Evolutionary conservation across 805 yeast genomes (phyloP).

Genomic region (Myxozyma mucilagina): DNA sequence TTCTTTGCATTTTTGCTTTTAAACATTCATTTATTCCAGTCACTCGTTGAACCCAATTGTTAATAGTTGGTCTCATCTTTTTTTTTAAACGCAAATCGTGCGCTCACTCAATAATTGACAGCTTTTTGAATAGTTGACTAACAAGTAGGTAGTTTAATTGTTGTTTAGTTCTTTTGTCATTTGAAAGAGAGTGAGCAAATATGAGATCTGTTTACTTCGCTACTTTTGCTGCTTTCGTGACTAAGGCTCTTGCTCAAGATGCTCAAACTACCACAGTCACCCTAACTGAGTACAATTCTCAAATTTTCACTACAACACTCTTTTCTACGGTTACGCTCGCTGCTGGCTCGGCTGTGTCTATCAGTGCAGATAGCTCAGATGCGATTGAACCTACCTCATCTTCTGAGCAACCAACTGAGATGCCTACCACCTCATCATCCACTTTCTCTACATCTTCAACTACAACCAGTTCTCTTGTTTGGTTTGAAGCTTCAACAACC

Average conservation of each 20-base stretch:
- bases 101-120: too few relatives aligned
- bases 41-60: too few relatives aligned
- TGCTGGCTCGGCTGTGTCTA: not conserved
- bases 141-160: too few relatives aligned
- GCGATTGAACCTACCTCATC: not conserved
- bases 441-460: not conserved
- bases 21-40: too few relatives aligned
- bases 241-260: not conserved
- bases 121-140: too few relatives aligned
- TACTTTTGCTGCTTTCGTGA: not conserved
- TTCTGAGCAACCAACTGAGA: not conserved
- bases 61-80: too few relatives aligned
- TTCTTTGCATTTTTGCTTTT: too few relatives aligned
- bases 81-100: too few relatives aligned
- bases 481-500: not conserved
- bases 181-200: too few relatives aligned
- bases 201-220: not conserved
- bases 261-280: conserved; percentile 17
- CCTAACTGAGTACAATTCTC: not conserved
- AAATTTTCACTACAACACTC: conserved; percentile 1
- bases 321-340: conserved; percentile 10
- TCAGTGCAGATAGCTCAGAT: not conserved
- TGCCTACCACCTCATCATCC: not conserved
- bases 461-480: not conserved
- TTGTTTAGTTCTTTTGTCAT: too few relatives aligned